Percentiles rank a stretch among this genome's conserved stretches.
These are phyloP conservation scores for Monosporascus sp. DNA, from an alignment of 2,329 filamentous ascomycete genomes.

Conservation along the genomic window DNA sequence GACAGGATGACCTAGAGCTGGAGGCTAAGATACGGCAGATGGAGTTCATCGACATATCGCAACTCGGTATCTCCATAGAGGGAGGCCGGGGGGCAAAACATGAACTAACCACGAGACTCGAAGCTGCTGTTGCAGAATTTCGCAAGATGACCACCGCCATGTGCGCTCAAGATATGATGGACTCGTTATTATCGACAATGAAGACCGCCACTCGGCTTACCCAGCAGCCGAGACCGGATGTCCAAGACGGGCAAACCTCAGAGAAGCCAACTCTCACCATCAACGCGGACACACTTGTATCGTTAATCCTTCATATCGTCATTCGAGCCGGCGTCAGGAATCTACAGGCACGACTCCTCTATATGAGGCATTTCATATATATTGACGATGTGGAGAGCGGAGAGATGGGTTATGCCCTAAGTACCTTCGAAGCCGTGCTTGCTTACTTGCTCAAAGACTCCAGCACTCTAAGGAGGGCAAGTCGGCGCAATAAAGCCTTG, in stretches of 20 bases:
- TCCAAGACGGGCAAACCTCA: constrained; percentile 29
- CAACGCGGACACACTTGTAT: constrained; percentile 89
- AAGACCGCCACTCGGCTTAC: constrained; percentile 73
- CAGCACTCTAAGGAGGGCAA: constrained; percentile 73
- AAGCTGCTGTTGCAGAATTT: constrained; percentile 80
- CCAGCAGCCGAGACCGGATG: constrained; percentile 37
- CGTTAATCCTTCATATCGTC: constrained; percentile 82
- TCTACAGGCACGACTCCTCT: constrained; percentile 81
- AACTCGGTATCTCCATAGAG: constrained; percentile 83
- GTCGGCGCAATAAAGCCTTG: constrained; percentile 75
- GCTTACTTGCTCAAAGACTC: constrained; percentile 84
- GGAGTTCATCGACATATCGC: constrained; percentile 88
- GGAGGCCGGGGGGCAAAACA: constrained; percentile 74
- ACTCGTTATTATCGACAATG: constrained; percentile 70
- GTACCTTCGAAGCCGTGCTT: constrained; percentile 91
- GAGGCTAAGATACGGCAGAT: constrained; percentile 89
- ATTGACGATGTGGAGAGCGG: constrained; percentile 96
- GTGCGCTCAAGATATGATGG: constrained; percentile 86
- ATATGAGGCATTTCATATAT: constrained; percentile 96
- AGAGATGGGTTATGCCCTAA: constrained; percentile 92
- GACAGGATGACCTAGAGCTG: constrained; percentile 78
- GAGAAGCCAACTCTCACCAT: constrained; percentile 56
- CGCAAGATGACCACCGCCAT: constrained; percentile 73
- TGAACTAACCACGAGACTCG: constrained; percentile 71
- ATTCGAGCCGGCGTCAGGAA: constrained; percentile 86